A percentile compares a stretch with the other conserved stretches of the same genome.
phyloP scores from a whole-genome alignment of 1,284 basidiomycete species.

The Neotropicomus parvogracilis region DNA sequence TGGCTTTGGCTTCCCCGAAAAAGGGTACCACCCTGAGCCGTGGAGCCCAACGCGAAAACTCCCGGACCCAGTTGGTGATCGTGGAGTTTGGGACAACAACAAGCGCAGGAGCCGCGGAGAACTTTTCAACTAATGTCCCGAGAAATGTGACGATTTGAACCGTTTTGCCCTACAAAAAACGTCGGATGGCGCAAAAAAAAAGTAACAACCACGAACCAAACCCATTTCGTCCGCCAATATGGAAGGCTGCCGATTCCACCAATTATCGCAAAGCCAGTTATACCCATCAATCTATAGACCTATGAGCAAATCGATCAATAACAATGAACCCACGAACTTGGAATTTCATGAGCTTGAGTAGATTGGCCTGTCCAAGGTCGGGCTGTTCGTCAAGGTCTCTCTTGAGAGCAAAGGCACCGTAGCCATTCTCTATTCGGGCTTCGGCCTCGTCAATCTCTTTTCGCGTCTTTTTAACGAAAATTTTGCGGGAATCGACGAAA shows the following conservation, averaged over 20 bases:
- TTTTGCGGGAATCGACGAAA: constrained; percentile 61
- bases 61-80: constrained; percentile 82
- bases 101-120: constrained; percentile 71
- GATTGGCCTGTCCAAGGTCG: constrained; percentile 58
- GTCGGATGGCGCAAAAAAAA: constrained; percentile 7
- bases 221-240: constrained; percentile 99
- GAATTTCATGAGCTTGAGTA: constrained; percentile 78
- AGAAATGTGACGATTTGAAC: constrained; percentile 89
- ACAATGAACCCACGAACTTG: constrained; percentile 47
- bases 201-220: constrained; percentile 46
- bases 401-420: constrained; percentile 44
- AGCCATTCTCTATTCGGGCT: constrained; percentile 46
- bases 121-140: constrained; percentile 65
- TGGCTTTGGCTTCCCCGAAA: constrained; percentile 74
- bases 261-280: constrained; percentile 89
- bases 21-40: constrained; percentile 78
- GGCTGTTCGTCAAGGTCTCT: constrained; percentile 47
- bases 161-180: constrained; percentile 72
- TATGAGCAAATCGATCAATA: constrained; percentile 8
- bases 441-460: constrained; percentile 41
- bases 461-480: constrained; percentile 54
- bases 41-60: constrained; percentile 92
- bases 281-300: constrained; percentile 76
- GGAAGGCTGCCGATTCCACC: constrained; percentile 83
- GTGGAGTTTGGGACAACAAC: constrained; percentile 95